Evolutionary conservation across 225 moss, liverwort and hornwort genomes (phyloP).

Genomic region (Marchantia paleacea): DNA sequence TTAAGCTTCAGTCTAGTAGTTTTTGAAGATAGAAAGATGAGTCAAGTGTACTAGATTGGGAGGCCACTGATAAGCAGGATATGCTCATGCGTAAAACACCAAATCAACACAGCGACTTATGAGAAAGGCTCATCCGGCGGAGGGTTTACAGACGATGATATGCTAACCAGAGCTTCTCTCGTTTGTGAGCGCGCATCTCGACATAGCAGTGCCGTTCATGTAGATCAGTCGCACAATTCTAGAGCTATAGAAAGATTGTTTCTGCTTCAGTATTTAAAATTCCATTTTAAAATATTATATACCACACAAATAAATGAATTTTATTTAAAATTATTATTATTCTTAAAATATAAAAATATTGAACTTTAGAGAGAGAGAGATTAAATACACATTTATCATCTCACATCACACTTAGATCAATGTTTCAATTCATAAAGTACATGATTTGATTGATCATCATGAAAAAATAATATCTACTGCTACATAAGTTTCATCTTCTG

Average conservation of each 20-base stretch:
- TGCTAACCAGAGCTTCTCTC: not conserved
- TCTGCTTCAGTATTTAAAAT: not conserved
- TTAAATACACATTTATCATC: too few relatives aligned
- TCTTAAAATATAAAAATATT: too few relatives aligned
- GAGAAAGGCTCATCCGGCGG: not conserved
- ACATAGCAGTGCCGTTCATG: not conserved
- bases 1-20: not conserved
- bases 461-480: too few relatives aligned
- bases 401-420: too few relatives aligned
- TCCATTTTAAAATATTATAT: too few relatives aligned
- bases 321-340: too few relatives aligned
- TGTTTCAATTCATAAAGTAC: too few relatives aligned
- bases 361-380: too few relatives aligned
- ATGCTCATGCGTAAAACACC: not conserved
- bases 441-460: too few relatives aligned
- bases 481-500: too few relatives aligned
- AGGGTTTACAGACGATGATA: not conserved
- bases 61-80: not conserved
- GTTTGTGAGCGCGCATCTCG: not conserved
- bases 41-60: too few relatives aligned
- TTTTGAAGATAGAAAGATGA: not conserved
- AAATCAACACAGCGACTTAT: not conserved
- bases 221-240: not conserved
- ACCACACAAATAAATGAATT: too few relatives aligned
- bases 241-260: slow-evolving; percentile 1